These are phyloP conservation scores for Globisporangium polare DNA, from an alignment of 352 stramenopile genomes.

Conservation along the genomic window DNA sequence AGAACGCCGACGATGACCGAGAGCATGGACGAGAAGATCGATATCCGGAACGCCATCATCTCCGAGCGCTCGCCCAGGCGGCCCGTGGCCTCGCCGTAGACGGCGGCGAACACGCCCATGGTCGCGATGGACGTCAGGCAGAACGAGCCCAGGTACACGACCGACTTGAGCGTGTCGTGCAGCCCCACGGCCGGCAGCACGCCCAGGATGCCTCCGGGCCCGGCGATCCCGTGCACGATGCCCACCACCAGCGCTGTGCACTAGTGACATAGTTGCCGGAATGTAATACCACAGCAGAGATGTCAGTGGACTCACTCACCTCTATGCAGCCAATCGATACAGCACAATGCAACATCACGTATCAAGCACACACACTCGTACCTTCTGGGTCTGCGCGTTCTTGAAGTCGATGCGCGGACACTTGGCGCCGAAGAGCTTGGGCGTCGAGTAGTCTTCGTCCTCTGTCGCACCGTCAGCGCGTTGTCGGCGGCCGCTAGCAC, in stretches of 20 bases:
- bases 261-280: constrained; percentile 10
- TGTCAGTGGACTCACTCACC: background rate
- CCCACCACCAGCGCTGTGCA: constrained; percentile 83
- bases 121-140: constrained; percentile 86
- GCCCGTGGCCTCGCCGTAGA: constrained; percentile 78
- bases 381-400: constrained; percentile 75
- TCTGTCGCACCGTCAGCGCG: background rate
- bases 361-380: no score
- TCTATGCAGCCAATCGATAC: constrained; percentile 4
- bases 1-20: no score
- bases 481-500: background rate
- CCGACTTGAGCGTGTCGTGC: constrained; percentile 74
- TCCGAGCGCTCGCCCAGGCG: constrained; percentile 75
- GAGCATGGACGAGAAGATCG: no score
- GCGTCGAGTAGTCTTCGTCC: constrained; percentile 13
- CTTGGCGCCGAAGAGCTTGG: constrained; percentile 37
- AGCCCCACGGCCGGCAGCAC: constrained; percentile 89
- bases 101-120: constrained; percentile 86
- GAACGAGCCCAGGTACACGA: constrained; percentile 88
- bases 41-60: constrained; percentile 74
- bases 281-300: background rate
- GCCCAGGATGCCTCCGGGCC: constrained; percentile 74
- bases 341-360: background rate
- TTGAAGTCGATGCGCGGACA: constrained; percentile 57
- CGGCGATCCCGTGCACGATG: constrained; percentile 89